Base-by-base conservation (phyloP, 169 alveolate genomes). In the Eimeria sp. region DNA sequence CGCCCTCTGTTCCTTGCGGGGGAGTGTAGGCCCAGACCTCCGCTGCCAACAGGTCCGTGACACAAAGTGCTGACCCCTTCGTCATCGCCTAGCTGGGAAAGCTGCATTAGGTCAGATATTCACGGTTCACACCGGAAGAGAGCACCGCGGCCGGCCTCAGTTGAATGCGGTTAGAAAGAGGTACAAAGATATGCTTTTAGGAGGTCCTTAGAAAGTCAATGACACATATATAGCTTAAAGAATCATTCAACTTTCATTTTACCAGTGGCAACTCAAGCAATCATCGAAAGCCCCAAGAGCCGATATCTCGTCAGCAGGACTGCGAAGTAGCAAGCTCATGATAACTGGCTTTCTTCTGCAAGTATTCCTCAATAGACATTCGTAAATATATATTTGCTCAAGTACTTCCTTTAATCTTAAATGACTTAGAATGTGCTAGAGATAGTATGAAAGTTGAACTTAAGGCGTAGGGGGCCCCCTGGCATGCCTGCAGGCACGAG, bases 1-100 rank as follows among this genome's bases (percentile, higher is more conserved):
- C 78, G 80, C 92, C 92, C 9, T 4, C 75, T n/a, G 61, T 61
- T 67, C 67, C 92, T 45, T 84, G 92, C 11, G 92, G 92, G 5
- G 92, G 92, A 13, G 80, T 84, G 92, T 84, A 84, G 5, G 92
- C 92, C 92, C 92, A 84, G 63, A 84, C 92, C 80, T 84, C 92
- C 57, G 92, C 92, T 16, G 80, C 54, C 47, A 84, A 30, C 61
- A 84, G 45, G 43, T 84, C 92, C 49, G 27, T 18, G 5, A 70
- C n/a, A 14, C 78, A 40, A 47, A 84, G 22, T 7, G 78, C 92
- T 11, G 57, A 16, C 45, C n/a, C 54, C 63, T 20, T 34, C 47
- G 47, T 80, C 92, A 84, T 61, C 22, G 73, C 51, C 5, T 45
- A 70, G 1, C 25, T 70, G 78, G 78, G 3, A 70, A 22, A 30